Evolutionary conservation across 2,329 filamentous ascomycete species (phyloP).

Genomic region (Cercospora sesami): DNA sequence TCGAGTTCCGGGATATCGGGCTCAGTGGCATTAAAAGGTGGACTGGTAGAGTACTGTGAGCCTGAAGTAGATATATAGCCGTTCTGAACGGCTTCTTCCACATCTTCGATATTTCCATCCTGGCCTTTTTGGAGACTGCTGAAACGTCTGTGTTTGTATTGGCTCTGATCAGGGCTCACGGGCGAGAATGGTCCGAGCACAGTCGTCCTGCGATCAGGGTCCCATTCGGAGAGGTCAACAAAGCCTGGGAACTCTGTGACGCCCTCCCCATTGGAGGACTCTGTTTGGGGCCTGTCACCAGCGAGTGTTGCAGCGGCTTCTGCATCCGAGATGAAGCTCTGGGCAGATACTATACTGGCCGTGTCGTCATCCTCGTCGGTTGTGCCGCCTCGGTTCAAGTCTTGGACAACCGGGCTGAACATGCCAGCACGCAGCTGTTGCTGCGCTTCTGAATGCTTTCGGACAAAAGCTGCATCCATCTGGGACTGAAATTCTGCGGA

Average conservation of each 20-base stretch:
- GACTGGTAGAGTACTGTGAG: conserved; percentile 13
- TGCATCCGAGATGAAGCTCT: conserved; percentile 32
- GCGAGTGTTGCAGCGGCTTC: conserved; percentile 26
- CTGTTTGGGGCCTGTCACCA: not conserved
- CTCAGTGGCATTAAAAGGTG: not conserved
- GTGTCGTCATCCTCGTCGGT: conserved; percentile 26
- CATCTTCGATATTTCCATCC: conserved; percentile 20
- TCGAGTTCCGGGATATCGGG: not conserved
- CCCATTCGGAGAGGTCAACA: conserved; percentile 23
- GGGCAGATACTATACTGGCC: conserved; percentile 25
- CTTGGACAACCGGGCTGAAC: conserved; percentile 20
- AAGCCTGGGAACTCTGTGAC: conserved; percentile 17
- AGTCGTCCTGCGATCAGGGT: conserved; percentile 23
- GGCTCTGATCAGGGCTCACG: conserved; percentile 2
- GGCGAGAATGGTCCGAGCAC: conserved; percentile 23
- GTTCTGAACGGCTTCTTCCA: conserved; percentile 13
- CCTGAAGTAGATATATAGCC: conserved; percentile 8
- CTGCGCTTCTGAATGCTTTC: conserved; percentile 22
- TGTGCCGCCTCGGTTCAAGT: conserved; percentile 16
- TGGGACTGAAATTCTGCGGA: conserved; percentile 15
- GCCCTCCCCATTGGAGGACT: conserved; percentile 9
- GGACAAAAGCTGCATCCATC: conserved; percentile 18
- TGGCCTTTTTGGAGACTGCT: conserved; percentile 24
- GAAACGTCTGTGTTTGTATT: conserved; percentile 22
- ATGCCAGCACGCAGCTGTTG: conserved; percentile 23